Conservation (phyloP, 192 early-diverging fungal species). For the Chytriomyces sp. region DNA sequence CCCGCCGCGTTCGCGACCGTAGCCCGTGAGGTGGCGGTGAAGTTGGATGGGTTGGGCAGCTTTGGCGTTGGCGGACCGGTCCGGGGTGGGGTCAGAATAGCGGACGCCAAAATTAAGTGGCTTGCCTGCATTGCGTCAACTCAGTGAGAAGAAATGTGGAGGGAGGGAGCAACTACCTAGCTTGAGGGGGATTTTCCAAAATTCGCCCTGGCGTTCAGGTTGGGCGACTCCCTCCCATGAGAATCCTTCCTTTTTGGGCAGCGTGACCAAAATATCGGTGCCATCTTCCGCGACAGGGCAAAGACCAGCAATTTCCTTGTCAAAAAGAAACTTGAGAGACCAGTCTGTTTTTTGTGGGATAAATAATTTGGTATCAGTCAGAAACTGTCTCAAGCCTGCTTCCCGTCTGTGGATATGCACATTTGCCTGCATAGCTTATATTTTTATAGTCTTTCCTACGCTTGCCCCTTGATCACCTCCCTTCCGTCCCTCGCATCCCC, state of each 20-base stretch:
- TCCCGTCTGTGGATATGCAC: no score
- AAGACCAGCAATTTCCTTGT: conserved; percentile 39
- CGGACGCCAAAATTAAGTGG: background rate
- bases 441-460: background rate
- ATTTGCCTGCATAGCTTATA: background rate
- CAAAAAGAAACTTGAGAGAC: conserved; percentile 54
- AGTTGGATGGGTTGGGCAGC: background rate
- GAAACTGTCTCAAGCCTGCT: no score
- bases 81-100: background rate
- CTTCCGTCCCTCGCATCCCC: no score
- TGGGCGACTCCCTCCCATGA: background rate
- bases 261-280: conserved; percentile 39
- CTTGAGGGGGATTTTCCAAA: no score
- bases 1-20: conserved; percentile 85
- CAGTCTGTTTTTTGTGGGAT: conserved; percentile 39
- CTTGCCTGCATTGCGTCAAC: background rate
- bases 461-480: no score
- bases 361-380: no score
- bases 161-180: background rate
- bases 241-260: conserved; percentile 14
- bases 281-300: conserved; percentile 53
- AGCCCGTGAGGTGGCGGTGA: conserved; percentile 52
- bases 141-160: background rate
- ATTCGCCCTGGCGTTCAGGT: background rate
- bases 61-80: background rate